phyloP scores from a whole-genome alignment of 176 grass and related monocot genomes.

The Aechmea fasciata region DNA sequence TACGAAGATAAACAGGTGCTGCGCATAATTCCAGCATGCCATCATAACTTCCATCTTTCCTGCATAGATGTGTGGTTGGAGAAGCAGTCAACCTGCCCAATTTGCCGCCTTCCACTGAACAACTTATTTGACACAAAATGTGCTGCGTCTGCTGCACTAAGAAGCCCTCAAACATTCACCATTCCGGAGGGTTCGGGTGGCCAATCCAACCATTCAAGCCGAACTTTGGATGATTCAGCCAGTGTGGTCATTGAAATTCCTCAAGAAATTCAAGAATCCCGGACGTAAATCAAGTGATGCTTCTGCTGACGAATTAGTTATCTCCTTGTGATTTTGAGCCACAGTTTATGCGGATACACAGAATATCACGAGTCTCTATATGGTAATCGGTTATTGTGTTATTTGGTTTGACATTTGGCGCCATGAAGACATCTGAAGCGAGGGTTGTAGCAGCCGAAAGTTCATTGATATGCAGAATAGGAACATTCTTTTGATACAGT shows the following conservation, averaged over 20 bases:
- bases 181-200: conserved; percentile 26
- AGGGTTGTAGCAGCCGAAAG: too few species aligned
- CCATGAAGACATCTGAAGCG: too few species aligned
- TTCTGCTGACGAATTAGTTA: too few species aligned
- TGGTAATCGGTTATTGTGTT: too few species aligned
- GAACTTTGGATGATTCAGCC: conserved; percentile 32
- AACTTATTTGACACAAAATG: conserved; percentile 41
- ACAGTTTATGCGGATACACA: too few species aligned
- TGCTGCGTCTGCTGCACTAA: conserved; percentile 27
- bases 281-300: background rate
- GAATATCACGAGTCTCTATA: too few species aligned
- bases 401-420: too few species aligned
- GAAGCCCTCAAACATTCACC: conserved; percentile 26
- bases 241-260: conserved; percentile 41
- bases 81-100: conserved; percentile 81
- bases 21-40: conserved; percentile 74
- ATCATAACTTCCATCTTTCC: conserved; percentile 72
- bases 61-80: conserved; percentile 92
- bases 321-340: too few species aligned
- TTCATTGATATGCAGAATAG: too few species aligned
- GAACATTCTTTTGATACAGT: too few species aligned
- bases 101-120: conserved; percentile 69
- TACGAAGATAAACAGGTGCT: conserved; percentile 82
- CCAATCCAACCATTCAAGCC: conserved; percentile 44
- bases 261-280: conserved; percentile 21